A percentile compares a stretch with the other conserved stretches of the same genome.
Conservation (phyloP, 345 rosid species). For the Aethionema arabicum region DNA sequence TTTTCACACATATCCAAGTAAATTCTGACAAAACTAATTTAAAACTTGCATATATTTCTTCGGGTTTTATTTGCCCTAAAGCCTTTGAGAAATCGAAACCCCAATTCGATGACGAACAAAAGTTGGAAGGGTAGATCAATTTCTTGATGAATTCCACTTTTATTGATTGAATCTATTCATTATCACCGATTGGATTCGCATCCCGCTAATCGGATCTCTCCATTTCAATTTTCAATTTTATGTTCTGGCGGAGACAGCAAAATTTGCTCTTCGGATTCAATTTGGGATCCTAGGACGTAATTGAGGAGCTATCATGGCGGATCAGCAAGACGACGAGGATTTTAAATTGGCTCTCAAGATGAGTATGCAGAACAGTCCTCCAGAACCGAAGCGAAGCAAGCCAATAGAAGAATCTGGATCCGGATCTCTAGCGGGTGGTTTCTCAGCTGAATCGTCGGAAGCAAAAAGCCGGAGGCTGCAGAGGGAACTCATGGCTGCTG, state of each 20-base stretch:
- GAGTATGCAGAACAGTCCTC: conserved; percentile 88
- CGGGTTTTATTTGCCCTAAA: too few species aligned
- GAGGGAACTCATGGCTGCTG: conserved; percentile 96
- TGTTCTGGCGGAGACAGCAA: background rate
- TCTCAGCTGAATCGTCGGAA: conserved; percentile 49
- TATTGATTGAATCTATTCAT: background rate
- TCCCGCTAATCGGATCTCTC: background rate
- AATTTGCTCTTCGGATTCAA: background rate
- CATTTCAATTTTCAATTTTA: background rate
- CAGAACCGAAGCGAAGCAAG: conserved; percentile 96
- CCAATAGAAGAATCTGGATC: conserved; percentile 59
- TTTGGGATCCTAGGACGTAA: background rate
- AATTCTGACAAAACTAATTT: too few species aligned
- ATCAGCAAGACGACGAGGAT: conserved; percentile 88
- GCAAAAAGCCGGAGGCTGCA: conserved; percentile 59
- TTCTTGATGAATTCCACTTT: background rate
- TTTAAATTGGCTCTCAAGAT: conserved; percentile 78
- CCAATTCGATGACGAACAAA: too few species aligned
- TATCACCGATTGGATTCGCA: background rate
- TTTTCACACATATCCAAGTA: too few species aligned
- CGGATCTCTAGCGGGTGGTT: conserved; percentile 28
- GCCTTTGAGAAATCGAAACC: too few species aligned
- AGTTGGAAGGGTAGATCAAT: background rate
- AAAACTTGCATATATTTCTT: too few species aligned
- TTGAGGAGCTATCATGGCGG: conserved; percentile 60